Evolutionary conservation across 345 rosid genomes (phyloP).

Genomic region (Populus simonii): DNA sequence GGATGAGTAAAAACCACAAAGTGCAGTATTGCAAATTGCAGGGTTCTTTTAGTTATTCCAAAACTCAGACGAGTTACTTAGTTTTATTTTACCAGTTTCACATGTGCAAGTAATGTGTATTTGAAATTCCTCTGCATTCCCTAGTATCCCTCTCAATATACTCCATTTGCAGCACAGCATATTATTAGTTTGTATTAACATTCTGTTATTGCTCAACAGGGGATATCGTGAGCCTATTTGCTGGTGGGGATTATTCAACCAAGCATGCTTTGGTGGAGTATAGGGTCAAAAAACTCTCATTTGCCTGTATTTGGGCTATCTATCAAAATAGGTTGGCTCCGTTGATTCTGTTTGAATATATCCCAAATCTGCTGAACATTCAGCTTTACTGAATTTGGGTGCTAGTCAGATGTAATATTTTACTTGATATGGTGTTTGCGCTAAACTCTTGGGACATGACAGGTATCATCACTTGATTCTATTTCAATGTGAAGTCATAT

Average conservation of each 20-base stretch:
- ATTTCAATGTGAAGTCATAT: conserved; percentile 1
- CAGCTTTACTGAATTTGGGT: conserved; percentile 2
- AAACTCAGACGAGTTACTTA: background rate
- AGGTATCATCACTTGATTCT: background rate
- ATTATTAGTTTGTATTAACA: conserved; percentile 16
- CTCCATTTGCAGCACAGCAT: conserved; percentile 5
- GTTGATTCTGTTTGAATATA: background rate
- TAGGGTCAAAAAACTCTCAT: conserved; percentile 69
- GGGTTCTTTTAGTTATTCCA: background rate
- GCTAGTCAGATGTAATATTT: conserved; percentile 6
- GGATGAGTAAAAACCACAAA: background rate
- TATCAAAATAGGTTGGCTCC: conserved; percentile 68
- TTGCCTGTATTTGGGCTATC: conserved; percentile 69
- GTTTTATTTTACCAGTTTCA: background rate
- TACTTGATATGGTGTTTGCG: background rate
- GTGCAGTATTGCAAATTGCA: background rate
- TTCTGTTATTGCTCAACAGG: conserved; percentile 51
- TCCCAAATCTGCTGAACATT: background rate
- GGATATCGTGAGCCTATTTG: conserved; percentile 61
- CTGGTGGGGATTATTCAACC: conserved; percentile 49
- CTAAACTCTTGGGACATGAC: background rate
- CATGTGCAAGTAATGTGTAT: background rate
- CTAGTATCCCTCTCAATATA: background rate
- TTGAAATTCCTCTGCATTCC: background rate
- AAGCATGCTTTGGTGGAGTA: conserved; percentile 60